phyloP scores from a whole-genome alignment of 345 rosid genomes.

The Heritiera fomes region DNA sequence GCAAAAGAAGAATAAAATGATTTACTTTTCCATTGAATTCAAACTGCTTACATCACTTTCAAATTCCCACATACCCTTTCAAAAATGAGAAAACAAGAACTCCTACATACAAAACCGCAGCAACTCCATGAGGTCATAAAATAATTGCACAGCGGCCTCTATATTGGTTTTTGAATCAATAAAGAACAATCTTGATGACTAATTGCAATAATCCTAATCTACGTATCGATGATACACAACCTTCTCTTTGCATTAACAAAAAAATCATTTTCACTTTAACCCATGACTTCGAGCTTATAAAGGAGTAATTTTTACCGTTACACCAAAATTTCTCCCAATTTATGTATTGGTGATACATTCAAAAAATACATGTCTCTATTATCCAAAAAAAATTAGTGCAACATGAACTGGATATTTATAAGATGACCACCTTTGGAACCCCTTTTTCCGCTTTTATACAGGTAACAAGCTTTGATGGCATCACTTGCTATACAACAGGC shows the following conservation, averaged over 20 bases:
- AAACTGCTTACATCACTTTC: not conserved
- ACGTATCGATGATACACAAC: not conserved
- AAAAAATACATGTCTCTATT: conserved; percentile 12
- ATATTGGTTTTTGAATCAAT: not conserved
- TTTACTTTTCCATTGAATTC: not conserved
- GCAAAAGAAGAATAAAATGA: not conserved
- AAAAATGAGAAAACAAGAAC: not conserved
- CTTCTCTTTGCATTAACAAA: no score
- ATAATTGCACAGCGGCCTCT: not conserved
- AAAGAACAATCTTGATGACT: not conserved
- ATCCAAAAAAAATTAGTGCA: not conserved
- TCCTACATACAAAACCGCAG: not conserved
- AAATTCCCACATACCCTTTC: not conserved
- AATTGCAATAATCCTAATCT: not conserved
- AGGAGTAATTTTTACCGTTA: no score
- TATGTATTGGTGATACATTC: not conserved
- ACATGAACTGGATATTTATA: not conserved
- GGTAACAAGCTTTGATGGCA: not conserved
- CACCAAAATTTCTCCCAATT: not conserved
- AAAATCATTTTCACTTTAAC: no score
- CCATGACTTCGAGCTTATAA: no score
- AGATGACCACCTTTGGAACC: no score
- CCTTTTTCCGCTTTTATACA: no score
- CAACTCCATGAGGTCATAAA: not conserved
- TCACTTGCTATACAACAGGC: not conserved